phyloP scores from a whole-genome alignment of 2,329 filamentous ascomycete species.

The Eurotiales sp. region DNA sequence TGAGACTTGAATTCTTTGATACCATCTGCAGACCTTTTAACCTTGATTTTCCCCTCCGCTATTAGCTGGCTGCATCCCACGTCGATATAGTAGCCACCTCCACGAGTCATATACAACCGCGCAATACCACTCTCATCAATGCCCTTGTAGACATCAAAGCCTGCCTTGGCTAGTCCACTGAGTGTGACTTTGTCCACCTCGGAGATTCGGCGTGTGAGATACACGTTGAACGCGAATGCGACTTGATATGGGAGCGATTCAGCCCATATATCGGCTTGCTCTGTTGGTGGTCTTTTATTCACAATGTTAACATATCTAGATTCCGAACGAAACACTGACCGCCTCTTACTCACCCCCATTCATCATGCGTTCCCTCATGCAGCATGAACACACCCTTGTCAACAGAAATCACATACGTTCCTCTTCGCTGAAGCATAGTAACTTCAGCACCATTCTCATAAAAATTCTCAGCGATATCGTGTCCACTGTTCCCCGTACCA shows the following conservation, averaged over 20 bases:
- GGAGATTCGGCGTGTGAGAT: constrained; percentile 39
- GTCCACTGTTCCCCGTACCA: constrained; percentile 48
- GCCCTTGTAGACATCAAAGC: constrained; percentile 43
- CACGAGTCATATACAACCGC: constrained; percentile 44
- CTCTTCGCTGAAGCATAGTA: constrained; percentile 52
- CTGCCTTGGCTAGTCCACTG: constrained; percentile 45
- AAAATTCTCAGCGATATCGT: constrained; percentile 52
- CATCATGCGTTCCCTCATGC: constrained; percentile 45
- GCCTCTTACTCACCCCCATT: constrained; percentile 29
- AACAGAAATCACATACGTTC: constrained; percentile 49
- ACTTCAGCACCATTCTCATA: constrained; percentile 48
- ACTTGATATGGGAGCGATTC: constrained; percentile 48
- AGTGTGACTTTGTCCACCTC: constrained; percentile 42
- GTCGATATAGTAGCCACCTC: constrained; percentile 59
- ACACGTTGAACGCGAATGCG: constrained; percentile 43
- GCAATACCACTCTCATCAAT: constrained; percentile 40
- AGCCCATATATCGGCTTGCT: constrained; percentile 49
- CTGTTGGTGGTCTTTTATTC: constrained; percentile 33
- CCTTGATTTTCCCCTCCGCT: constrained; percentile 56
- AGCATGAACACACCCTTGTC: constrained; percentile 45
- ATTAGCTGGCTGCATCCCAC: constrained; percentile 54
- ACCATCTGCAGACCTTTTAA: constrained; percentile 55
- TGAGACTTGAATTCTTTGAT: constrained; percentile 49
- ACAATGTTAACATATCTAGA: constrained; percentile 1
- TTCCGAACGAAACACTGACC: background rate